Evolutionary conservation across 331 rosid genomes (phyloP), one percentile per base, ranked within the genome.

Genomic region (Acacia concinna): DNA sequence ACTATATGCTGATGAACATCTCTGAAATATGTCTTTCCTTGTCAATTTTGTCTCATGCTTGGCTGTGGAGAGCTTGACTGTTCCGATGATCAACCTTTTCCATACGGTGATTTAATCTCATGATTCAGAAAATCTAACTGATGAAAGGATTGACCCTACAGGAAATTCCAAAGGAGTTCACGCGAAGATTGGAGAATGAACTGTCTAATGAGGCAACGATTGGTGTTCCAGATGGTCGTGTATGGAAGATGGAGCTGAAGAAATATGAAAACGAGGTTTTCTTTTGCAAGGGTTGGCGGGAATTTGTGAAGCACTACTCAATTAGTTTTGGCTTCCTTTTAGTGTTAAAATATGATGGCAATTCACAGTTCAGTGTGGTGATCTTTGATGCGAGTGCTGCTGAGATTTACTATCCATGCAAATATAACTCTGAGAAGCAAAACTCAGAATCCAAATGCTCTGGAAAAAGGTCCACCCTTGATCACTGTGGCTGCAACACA

Each of bases 381-480:
- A 85, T 86, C 27, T 84, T 70, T 72, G 89, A 88, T 73, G 8
- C 14, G 2, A 84, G 79, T 72, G 80, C 77, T 57, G 66, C 87
- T 8, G 90, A 88, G 73, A 85, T 90, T 23, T n/a, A 28, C 20
- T 88, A 88, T 66, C 90, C 91, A n/a, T 23, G 11, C 72, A 70
- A 81, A 21, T 14, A 0, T 46, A 46, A 71, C 60, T 4, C 32
- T 46, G 59, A 44, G 17, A 70, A 28, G 15, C 38, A 44, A 7
- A 11, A 6, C 60, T 44, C 74, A 0, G 56, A 1, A 46, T 3
- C 49, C 3, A 12, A 66, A 37, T 8, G 44, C 9, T 1, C 3
- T n/a, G 52, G 10, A 37, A 68, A 35, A 51, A 68, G 68, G 31
- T 21, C 27, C 35, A 52, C 15, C 12, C 31, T 27, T 40, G 25